Base-by-base conservation (phyloP, 106 monocot species). In the Iris macrosiphon region DNA sequence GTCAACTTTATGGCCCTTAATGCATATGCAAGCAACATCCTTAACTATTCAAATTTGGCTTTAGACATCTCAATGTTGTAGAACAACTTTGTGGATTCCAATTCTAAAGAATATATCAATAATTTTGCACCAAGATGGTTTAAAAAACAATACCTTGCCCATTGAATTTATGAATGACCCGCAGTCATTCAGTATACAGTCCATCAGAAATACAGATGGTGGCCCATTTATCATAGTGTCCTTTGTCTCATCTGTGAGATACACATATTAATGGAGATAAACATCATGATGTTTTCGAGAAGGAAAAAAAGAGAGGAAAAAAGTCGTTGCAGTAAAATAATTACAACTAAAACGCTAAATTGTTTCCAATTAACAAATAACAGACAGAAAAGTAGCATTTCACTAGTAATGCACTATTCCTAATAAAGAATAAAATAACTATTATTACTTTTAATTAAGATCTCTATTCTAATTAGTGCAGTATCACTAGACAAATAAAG, bases 181-280 rank as follows among this genome's bases (percentile, higher is more conserved):
- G 51, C 95, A 95, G 38, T 95, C 95, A 70, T 89, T 95, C 45
- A 59, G 42, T 4, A 76, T 79, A 45, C 95, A 95, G 31, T 95
- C 95, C 70, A 95, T 89, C 40, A 82, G 62, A 62, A 69, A 85
- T 37, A 95, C 67, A 8, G 70, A 71, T 69, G 95, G 89, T 11
- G 75, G 42, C 7, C 41, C 66, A 42, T 54, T 55, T 38, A 47
- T 6, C 33, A 21, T 2, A 38, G 40, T 40, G 37, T 67, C 65
- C 47, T 52, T 72, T 7, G 17, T 25, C 4, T 75, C 60, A 51
- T 69, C 93, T 93, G 78, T 46, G 35, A 59, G 17, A 37, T 54
- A 66, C 15, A 16, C 31, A 29, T 27, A 4, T 38, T 3, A n/a
- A n/a, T n/a, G n/a, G n/a, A n/a, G n/a, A n/a, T n/a, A n/a, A n/a